These are phyloP conservation scores for Gillenia trifoliata DNA, from an alignment of 306 rosid species.

Conservation along the genomic window DNA sequence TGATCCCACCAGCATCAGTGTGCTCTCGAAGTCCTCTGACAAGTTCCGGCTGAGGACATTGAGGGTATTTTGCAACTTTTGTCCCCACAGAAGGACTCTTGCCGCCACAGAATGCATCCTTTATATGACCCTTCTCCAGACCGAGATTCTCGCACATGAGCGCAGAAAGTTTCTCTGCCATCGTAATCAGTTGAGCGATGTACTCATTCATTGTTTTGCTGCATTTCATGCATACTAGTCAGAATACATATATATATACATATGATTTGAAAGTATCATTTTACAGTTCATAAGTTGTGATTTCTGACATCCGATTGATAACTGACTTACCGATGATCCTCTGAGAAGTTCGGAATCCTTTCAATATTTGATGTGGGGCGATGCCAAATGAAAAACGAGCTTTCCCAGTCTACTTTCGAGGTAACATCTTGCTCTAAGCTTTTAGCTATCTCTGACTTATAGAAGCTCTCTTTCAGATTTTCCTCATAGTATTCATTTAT, in stretches of 20 bases:
- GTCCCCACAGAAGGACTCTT: slow-evolving; percentile 73
- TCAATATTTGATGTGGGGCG: slow-evolving; percentile 63
- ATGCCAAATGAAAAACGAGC: slow-evolving; percentile 76
- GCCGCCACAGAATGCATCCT: slow-evolving; percentile 49
- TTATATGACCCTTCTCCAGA: slow-evolving; percentile 44
- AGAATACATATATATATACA: slow-evolving; percentile 1
- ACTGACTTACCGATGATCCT: slow-evolving; percentile 55
- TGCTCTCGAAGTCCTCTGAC: slow-evolving; percentile 88
- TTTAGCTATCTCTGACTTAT: slow-evolving; percentile 56
- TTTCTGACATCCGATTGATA: background rate
- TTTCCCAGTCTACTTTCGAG: slow-evolving; percentile 70
- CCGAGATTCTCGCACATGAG: slow-evolving; percentile 77
- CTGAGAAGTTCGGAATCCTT: slow-evolving; percentile 41
- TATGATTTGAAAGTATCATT: background rate
- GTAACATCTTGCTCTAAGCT: slow-evolving; percentile 28
- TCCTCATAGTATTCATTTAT: slow-evolving; percentile 65
- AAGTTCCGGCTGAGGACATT: slow-evolving; percentile 52
- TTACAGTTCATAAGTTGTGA: background rate
- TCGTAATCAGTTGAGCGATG: slow-evolving; percentile 46
- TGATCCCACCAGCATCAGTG: slow-evolving; percentile 94
- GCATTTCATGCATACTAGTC: slow-evolving; percentile 22
- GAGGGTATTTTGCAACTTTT: slow-evolving; percentile 82
- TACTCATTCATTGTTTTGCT: slow-evolving; percentile 65
- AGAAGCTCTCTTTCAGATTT: slow-evolving; percentile 58
- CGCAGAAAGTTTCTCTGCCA: slow-evolving; percentile 70